Percentiles rank a stretch among this genome's conserved stretches.
These are phyloP conservation scores for Penicillium psychrofluorescens DNA, from an alignment of 495 filamentous ascomycete genomes.

Conservation along the genomic window DNA sequence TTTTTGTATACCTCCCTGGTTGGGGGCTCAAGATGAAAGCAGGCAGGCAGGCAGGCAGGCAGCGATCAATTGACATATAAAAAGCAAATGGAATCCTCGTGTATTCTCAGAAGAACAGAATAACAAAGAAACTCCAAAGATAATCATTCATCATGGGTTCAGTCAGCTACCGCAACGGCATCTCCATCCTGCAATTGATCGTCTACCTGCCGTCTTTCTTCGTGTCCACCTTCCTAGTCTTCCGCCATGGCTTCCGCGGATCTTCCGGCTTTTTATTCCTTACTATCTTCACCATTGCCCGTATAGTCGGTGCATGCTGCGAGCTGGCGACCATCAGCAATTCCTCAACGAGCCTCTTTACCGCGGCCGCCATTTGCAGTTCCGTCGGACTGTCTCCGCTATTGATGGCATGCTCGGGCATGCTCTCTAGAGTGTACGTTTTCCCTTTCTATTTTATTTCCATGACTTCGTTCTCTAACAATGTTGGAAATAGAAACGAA, in stretches of 20 bases:
- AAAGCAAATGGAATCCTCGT: too few species aligned
- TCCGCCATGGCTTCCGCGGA: conserved; percentile 30
- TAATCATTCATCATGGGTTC: conserved; percentile 8
- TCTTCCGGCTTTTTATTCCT: conserved; percentile 30
- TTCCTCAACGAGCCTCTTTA: conserved; percentile 15
- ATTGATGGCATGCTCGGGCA: conserved; percentile 14
- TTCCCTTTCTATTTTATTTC: background rate
- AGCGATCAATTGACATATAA: too few species aligned
- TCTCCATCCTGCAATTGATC: conserved; percentile 29
- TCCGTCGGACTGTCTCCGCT: conserved; percentile 22
- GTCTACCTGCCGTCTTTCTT: conserved; percentile 28
- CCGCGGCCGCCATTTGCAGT: conserved; percentile 17
- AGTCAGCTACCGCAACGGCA: conserved; percentile 21
- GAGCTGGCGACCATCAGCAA: conserved; percentile 29
- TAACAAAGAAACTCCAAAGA: too few species aligned
- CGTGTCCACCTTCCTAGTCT: conserved; percentile 23
- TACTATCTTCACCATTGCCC: conserved; percentile 25
- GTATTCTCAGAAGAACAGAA: too few species aligned
- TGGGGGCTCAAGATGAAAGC: too few species aligned
- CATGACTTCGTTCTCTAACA: background rate
- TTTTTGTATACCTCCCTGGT: too few species aligned
- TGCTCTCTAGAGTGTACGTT: conserved; percentile 24
- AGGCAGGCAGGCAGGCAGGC: too few species aligned
- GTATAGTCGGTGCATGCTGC: conserved; percentile 28
- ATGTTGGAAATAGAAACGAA: conserved; percentile 7